Evolutionary conservation across 2,329 filamentous ascomycete species (phyloP).

Genomic region (Penicillium sp.): DNA sequence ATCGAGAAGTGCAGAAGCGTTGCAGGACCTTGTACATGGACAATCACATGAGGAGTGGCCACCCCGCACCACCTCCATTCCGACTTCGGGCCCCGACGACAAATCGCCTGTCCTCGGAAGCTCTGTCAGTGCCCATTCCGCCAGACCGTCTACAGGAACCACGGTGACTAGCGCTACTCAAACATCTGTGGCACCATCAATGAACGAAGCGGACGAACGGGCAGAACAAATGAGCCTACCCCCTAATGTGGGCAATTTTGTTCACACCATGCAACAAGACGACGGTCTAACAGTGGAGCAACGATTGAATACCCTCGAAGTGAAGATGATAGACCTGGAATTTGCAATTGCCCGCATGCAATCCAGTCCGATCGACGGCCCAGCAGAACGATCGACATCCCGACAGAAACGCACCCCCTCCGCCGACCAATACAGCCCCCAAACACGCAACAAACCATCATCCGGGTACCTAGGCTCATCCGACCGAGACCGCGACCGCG

Average conservation of each 20-base stretch:
- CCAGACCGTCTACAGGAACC: conserved; percentile 29
- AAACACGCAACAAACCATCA: conserved; percentile 20
- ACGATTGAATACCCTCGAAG: conserved; percentile 50
- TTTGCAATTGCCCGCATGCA: conserved; percentile 52
- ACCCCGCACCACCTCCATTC: conserved; percentile 44
- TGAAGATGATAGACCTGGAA: conserved; percentile 53
- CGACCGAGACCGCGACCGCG: conserved; percentile 5
- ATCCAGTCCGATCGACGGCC: conserved; percentile 28
- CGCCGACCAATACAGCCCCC: conserved; percentile 8
- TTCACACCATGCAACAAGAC: conserved; percentile 42
- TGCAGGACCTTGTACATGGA: conserved; percentile 36
- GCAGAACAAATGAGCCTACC: conserved; percentile 25
- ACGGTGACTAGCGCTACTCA: conserved; percentile 30
- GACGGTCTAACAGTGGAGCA: conserved; percentile 46
- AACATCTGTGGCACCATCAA: conserved; percentile 21
- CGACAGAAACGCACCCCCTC: conserved; percentile 19
- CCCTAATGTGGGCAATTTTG: conserved; percentile 40
- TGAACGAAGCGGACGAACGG: conserved; percentile 18
- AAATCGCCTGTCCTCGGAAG: conserved; percentile 33
- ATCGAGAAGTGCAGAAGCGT: conserved; percentile 46
- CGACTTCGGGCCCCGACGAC: conserved; percentile 41
- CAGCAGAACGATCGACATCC: conserved; percentile 10
- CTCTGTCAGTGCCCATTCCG: conserved; percentile 30
- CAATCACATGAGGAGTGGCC: conserved; percentile 39
- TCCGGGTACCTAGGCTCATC: conserved; percentile 7